Evolutionary conservation across 768 basidiomycete genomes (phyloP).

Genomic region (Podaxis mareebaensis): DNA sequence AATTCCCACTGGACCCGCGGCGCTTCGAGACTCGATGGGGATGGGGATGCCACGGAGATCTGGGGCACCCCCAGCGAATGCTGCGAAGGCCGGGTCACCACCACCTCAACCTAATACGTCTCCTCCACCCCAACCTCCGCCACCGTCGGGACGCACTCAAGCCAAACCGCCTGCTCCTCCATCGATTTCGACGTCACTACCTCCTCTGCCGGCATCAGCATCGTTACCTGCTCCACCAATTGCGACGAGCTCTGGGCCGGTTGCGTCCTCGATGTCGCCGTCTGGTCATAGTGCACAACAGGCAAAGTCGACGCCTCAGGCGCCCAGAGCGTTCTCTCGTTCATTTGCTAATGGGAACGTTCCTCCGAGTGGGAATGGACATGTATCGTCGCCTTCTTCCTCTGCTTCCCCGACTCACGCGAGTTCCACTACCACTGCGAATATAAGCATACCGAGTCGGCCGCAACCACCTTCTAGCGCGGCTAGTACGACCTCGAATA

Average conservation of each 20-base stretch:
- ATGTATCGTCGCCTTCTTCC: conserved; percentile 1
- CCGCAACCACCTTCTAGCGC: not conserved
- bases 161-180: not conserved
- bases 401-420: not conserved
- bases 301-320: not conserved
- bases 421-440: not conserved
- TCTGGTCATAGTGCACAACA: not conserved
- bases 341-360: not conserved
- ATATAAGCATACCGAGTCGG: not conserved
- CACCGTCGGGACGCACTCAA: not conserved
- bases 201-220: not conserved
- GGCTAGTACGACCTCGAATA: conserved; percentile 4
- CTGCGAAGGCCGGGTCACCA: not conserved
- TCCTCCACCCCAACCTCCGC: conserved; percentile 9
- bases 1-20: not conserved
- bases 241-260: too few relatives aligned
- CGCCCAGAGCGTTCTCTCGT: not conserved
- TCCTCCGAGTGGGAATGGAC: not conserved
- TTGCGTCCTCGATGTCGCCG: not conserved
- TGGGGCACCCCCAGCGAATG: not conserved
- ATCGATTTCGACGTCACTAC: not conserved
- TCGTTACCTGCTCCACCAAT: not conserved
- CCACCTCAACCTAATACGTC: conserved; percentile 11
- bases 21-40: not conserved
- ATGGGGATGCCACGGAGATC: not conserved